Evolutionary conservation across 768 basidiomycete genomes (phyloP).

Genomic region (Lentinula aciculospora): DNA sequence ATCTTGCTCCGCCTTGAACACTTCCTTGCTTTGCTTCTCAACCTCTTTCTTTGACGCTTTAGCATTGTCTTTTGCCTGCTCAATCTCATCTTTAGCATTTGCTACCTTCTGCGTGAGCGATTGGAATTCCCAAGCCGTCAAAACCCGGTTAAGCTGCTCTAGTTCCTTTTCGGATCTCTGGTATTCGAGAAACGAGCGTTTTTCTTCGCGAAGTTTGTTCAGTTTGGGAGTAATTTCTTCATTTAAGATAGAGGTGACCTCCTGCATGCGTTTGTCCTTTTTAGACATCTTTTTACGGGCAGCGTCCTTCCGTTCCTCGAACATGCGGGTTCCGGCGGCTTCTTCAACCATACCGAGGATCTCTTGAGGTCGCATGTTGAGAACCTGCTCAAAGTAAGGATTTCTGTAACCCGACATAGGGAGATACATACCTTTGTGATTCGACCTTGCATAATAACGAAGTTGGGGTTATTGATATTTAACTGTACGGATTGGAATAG

Average conservation of each 20-base stretch:
- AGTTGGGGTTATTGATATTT: constrained; percentile 99
- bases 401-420: neutral
- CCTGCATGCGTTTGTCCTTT: constrained; percentile 94
- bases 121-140: constrained; percentile 89
- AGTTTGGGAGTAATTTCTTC: constrained; percentile 96
- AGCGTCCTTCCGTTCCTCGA: constrained; percentile 97
- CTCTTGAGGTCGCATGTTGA: constrained; percentile 98
- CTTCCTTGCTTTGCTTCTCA: constrained; percentile 47
- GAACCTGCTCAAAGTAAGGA: constrained; percentile 41
- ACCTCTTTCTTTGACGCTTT: constrained; percentile 39
- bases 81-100: constrained; percentile 52
- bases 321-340: constrained; percentile 98
- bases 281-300: constrained; percentile 94
- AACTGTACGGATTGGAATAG: constrained; percentile 96
- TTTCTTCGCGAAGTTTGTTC: constrained; percentile 84
- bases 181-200: constrained; percentile 81
- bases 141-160: constrained; percentile 73
- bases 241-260: constrained; percentile 69
- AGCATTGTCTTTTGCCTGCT: constrained; percentile 43
- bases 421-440: constrained; percentile 78
- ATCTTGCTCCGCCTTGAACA: constrained; percentile 62
- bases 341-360: constrained; percentile 99
- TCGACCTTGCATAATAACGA: constrained; percentile 98
- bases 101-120: constrained; percentile 47
- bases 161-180: constrained; percentile 88